Base-by-base conservation (phyloP, 768 basidiomycete genomes). In the Lentinus brumalis region DNA sequence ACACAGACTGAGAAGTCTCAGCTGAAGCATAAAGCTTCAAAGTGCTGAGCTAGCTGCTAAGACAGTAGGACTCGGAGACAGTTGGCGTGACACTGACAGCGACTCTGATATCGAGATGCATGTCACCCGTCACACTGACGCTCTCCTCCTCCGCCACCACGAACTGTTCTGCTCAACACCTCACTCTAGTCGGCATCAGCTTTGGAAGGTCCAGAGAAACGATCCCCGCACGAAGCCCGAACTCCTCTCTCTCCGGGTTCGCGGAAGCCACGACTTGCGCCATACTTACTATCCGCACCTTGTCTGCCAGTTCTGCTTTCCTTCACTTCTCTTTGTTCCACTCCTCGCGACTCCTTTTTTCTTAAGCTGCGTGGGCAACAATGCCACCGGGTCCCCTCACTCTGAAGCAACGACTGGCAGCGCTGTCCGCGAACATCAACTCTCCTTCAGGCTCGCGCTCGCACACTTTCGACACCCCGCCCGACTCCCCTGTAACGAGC, bases 351-450 rank as follows among this genome's bases (percentile, higher is more conserved):
- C 10, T 31, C 35, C 14, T 29, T 29, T 53, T 12, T 11, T 44
- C 42, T 38, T 12, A 16, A 50, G 26, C 42, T 5, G 9, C 18
- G 21, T 26, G 21, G 21, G 21, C 21, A 26, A 26, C 21, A 26
- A 65, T 67, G 67, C 39, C 67, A 18, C 65, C 66, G 15, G 65
- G 64, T 38, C 58, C 64, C 6, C 66, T 82, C 21, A 85, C 73
- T 51, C 78, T 91, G 60, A 90, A 88, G 73, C 88, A 91, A 68
- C 76, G 84, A 60, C 80, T 91, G 7, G 82, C 86, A 16, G 83
- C 87, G 0, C 79, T 91, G 31, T 83, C 86, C 10, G 71, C 83
- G 3, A 78, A 84, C 79, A 9, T 74, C 73, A 57, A 66, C 54
- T 60, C 63, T 69, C 61, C 68, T 76, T 62, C 56, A 31, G 64